Conservation (phyloP, 2,329 filamentous ascomycete species). For the Rhinocladiella similis region DNA sequence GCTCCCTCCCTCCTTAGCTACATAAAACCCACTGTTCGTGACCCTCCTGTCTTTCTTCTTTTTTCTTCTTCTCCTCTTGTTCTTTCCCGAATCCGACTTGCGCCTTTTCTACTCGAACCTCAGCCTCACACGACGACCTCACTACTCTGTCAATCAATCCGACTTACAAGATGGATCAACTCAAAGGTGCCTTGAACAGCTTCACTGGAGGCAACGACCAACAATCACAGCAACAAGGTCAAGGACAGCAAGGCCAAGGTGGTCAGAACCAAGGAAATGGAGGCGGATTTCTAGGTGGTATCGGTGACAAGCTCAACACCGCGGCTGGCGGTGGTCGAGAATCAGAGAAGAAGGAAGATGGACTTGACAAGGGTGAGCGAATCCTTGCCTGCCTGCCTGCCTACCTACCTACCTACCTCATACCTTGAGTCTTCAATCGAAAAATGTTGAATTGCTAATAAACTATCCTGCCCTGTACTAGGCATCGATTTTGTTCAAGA, state of each 20-base stretch:
- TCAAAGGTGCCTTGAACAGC: constrained; percentile 25
- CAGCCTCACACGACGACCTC: neutral
- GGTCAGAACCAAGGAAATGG: constrained; percentile 22
- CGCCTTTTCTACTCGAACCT: neutral
- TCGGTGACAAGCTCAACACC: constrained; percentile 70
- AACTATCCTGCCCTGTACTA: constrained; percentile 35
- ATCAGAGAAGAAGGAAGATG: constrained; percentile 80
- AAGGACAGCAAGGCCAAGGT: too few species aligned
- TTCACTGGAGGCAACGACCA: constrained; percentile 27
- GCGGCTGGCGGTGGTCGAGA: constrained; percentile 70
- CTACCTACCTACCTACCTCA: too few species aligned
- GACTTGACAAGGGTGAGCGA: constrained; percentile 72
- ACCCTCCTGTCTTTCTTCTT: too few species aligned
- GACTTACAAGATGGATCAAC: constrained; percentile 24
- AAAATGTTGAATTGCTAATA: neutral
- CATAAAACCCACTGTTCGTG: too few species aligned
- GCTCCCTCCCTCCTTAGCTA: too few species aligned
- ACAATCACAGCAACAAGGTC: constrained; percentile 12
- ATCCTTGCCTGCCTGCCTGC: too few species aligned
- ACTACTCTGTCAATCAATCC: neutral
- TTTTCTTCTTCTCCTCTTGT: too few species aligned
- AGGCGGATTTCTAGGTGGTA: constrained; percentile 53
- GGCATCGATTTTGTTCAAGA: constrained; percentile 78
- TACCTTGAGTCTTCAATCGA: constrained; percentile 7
- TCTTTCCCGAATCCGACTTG: neutral